Conservation (phyloP, 2,329 filamentous ascomycete genomes). For the Camillea tinctor region DNA sequence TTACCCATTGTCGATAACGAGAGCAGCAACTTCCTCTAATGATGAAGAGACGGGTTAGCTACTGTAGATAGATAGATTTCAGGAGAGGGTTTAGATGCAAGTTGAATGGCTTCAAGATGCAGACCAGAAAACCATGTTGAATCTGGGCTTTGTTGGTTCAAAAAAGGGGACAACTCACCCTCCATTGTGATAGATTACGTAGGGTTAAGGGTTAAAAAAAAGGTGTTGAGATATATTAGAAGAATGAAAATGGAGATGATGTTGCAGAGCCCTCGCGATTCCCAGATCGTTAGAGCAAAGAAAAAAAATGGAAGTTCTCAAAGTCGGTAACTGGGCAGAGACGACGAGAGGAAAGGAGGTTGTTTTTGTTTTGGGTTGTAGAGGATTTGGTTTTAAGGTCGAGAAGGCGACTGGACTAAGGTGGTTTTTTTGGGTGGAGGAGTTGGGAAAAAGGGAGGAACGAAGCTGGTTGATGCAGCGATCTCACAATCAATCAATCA, state of each 20-base stretch:
- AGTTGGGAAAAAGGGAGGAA: constrained; percentile 31
- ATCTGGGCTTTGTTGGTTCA: constrained; percentile 26
- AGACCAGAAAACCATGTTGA: constrained; percentile 12
- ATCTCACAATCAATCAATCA: constrained; percentile 17
- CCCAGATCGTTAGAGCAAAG: constrained; percentile 35
- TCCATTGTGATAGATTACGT: constrained; percentile 57
- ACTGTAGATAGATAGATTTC: constrained; percentile 17
- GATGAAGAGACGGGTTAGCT: constrained; percentile 45
- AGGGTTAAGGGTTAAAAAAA: constrained; percentile 30
- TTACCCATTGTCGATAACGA: constrained; percentile 99
- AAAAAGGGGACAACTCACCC: constrained; percentile 56
- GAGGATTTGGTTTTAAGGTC: constrained; percentile 30
- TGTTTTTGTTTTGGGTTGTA: constrained; percentile 21
- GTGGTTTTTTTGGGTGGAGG: constrained; percentile 25
- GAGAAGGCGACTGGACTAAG: constrained; percentile 13
- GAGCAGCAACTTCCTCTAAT: constrained; percentile 99
- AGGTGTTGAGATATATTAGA: constrained; percentile 25
- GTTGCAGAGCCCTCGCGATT: constrained; percentile 36
- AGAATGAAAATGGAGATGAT: constrained; percentile 19
- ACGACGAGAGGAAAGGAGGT: constrained; percentile 34
- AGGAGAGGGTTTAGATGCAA: constrained; percentile 7
- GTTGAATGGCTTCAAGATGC: constrained; percentile 1
- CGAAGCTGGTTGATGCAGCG: constrained; percentile 26
- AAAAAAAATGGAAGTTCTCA: constrained; percentile 23
- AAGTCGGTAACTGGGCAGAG: constrained; percentile 33